A percentile compares a stretch with the other conserved stretches of the same genome.
Evolutionary conservation across 176 grass and related monocot species (phyloP).

Genomic region (Oryza brachyantha): DNA sequence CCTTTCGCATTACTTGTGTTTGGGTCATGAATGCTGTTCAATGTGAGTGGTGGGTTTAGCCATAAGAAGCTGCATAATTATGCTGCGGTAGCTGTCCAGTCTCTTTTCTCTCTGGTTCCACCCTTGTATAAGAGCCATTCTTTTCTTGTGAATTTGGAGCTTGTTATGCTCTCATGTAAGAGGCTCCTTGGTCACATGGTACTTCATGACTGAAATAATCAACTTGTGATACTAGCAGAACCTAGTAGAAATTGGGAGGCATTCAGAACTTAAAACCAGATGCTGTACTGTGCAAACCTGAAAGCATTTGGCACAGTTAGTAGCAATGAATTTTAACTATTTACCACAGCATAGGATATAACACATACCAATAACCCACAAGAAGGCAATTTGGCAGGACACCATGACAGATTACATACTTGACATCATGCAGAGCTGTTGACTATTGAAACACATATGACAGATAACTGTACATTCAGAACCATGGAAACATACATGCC

Average conservation of each 20-base stretch:
- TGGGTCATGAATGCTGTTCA: slow-evolving; percentile 44
- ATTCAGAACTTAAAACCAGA: background rate
- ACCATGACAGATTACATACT: too few relatives aligned
- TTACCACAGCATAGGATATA: background rate
- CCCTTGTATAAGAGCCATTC: slow-evolving; percentile 6
- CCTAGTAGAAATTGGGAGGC: background rate
- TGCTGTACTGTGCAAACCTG: background rate
- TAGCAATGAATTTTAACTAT: background rate
- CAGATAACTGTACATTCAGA: too few relatives aligned
- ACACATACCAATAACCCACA: background rate
- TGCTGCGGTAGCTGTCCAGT: slow-evolving; percentile 23
- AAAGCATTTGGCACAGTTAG: background rate
- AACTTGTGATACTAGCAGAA: background rate
- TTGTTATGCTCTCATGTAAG: slow-evolving; percentile 15
- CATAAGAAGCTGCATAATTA: slow-evolving; percentile 51
- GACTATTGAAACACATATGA: too few relatives aligned
- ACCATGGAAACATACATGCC: too few relatives aligned
- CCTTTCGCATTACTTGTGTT: slow-evolving; percentile 34
- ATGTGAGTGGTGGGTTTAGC: slow-evolving; percentile 39
- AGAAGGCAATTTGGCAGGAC: background rate
- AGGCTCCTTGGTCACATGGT: background rate
- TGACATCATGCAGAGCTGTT: background rate
- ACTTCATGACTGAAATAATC: background rate
- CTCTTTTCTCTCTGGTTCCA: background rate
- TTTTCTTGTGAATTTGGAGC: background rate